Conservation (phyloP, 179 eudicot genomes). For the Pouteria campechiana region DNA sequence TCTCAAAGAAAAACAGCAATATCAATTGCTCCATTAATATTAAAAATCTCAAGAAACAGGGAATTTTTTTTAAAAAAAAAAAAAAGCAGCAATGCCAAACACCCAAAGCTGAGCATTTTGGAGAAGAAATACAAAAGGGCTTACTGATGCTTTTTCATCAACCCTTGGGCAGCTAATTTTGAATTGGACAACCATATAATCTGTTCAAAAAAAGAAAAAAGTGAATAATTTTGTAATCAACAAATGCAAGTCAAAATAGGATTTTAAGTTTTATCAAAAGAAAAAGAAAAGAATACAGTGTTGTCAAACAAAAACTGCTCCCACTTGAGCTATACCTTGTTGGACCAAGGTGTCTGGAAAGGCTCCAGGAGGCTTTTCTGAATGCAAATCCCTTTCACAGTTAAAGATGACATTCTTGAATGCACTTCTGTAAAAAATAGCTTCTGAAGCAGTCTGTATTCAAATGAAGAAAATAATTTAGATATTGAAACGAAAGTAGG, state of each 20-base stretch:
- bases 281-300: neutral
- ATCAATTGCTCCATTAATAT: neutral
- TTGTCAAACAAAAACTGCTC: neutral
- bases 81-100: neutral
- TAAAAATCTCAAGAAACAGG: neutral
- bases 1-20: too few relatives aligned
- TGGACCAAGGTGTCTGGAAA: conserved; percentile 41
- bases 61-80: neutral
- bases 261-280: neutral
- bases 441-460: conserved; percentile 74
- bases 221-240: neutral
- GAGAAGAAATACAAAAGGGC: conserved; percentile 6
- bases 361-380: conserved; percentile 48
- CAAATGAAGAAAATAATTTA: conserved; percentile 5
- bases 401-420: conserved; percentile 81
- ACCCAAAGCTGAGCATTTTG: conserved; percentile 1
- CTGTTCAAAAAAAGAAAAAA: conserved; percentile 27
- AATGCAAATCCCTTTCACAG: conserved; percentile 26
- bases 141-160: conserved; percentile 75
- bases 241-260: neutral
- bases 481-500: too few relatives aligned
- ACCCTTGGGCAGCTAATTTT: conserved; percentile 73
- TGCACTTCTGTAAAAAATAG: conserved; percentile 77
- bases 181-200: conserved; percentile 66
- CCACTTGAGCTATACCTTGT: conserved; percentile 43